Evolutionary conservation across 257 asterid genomes (phyloP), one percentile per base, ranked within the genome.

Genomic region (Petunia axillaris): DNA sequence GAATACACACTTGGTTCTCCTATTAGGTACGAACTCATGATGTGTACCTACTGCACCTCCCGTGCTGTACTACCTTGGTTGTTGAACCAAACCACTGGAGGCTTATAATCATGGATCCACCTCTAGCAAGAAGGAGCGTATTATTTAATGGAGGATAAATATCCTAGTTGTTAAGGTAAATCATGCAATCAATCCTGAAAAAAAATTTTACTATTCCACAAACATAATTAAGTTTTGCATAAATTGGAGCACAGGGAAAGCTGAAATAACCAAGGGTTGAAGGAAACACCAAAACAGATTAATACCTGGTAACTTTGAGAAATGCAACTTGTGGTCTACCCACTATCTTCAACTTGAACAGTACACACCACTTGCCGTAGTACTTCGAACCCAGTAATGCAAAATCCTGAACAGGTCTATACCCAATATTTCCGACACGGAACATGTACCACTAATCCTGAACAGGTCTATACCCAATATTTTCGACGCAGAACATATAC

Each of bases 201-300:
- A 8, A 46, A 44, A 46, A 8, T 46, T 16, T 25, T 9, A 16
- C 25, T 44, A 7, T 73, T 73, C 62, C 2, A 3, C 44, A 50
- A 35, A 35, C 36, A 50, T 50, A 50, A 73, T 50, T 73, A 73
- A 73, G 62, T 48, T 35, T 50, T 73, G 6, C 77, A 60, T 40
- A 41, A 43, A 67, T 41, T 43, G 43, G 55, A 67, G 54, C 38
- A 67, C 36, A n/a, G 1, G 0, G n/a, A 41, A 67, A 7, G 15
- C 4, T 67, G 38, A 67, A 67, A 43, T 43, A 67, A 67, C 8
- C 54, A n/a, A n/a, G 38, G 54, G 8, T 1, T 15, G 1, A 15
- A 66, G 0, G 36, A 63, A 1, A 64, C 73, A 64, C 1, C 39
- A 1, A 39, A 13, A 8, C 39, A 37, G 73, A 64, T 64, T 64